These are phyloP conservation scores for Colletotrichum echinochloae DNA, from an alignment of 2,329 filamentous ascomycete species.

Conservation along the genomic window DNA sequence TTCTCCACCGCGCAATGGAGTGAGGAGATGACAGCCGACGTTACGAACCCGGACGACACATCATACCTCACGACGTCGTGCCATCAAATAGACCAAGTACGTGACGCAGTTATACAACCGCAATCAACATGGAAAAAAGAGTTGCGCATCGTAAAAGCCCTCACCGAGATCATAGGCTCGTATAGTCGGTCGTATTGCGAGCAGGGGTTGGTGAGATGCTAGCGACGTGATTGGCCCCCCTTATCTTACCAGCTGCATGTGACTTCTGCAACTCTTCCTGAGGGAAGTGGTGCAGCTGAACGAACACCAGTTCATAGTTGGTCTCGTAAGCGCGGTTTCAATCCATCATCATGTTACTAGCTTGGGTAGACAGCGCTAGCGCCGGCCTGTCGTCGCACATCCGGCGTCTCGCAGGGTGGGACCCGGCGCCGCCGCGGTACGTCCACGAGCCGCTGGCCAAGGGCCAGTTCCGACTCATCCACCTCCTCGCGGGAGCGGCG, in stretches of 20 bases:
- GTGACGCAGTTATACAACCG: neutral
- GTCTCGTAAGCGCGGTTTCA: neutral
- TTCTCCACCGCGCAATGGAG: no score
- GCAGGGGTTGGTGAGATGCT: neutral
- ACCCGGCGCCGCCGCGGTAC: slow-evolving; percentile 1
- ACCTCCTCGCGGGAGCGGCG: slow-evolving; percentile 4
- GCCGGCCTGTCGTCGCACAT: neutral
- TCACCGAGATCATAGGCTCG: no score
- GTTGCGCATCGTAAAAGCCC: no score
- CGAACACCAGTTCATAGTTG: neutral
- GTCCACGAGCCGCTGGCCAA: neutral
- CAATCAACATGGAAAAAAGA: neutral
- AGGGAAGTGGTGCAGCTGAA: neutral
- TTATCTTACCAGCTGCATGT: neutral
- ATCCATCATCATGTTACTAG: neutral
- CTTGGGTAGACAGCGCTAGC: neutral
- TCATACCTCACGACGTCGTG: no score
- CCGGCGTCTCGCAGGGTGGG: neutral
- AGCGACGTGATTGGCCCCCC: neutral
- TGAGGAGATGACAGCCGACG: no score
- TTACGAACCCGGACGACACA: no score
- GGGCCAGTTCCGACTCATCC: slow-evolving; percentile 8
- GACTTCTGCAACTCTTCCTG: neutral
- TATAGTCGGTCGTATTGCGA: neutral
- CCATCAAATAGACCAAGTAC: no score